Evolutionary conservation across 2,329 filamentous ascomycete genomes (phyloP).

Genomic region (Hymenoscyphus repandus): DNA sequence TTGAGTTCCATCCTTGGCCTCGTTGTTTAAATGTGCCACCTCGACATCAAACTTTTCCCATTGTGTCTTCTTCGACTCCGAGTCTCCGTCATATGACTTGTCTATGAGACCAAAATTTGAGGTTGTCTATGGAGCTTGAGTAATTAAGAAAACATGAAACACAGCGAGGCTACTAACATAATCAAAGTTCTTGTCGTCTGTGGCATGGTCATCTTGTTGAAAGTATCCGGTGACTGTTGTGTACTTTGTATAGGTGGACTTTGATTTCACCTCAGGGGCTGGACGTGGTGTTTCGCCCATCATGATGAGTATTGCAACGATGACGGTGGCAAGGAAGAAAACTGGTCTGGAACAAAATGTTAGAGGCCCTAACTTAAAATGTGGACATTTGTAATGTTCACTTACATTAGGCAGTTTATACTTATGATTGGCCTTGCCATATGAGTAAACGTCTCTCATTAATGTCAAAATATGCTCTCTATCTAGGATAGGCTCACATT

Average conservation of each 20-base stretch:
- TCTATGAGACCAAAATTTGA: slow-evolving; percentile 63
- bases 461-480: neutral
- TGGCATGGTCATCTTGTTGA: slow-evolving; percentile 55
- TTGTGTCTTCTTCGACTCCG: slow-evolving; percentile 41
- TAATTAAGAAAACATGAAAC: neutral
- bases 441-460: neutral
- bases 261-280: neutral
- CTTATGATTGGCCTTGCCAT: neutral
- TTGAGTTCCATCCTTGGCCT: slow-evolving; percentile 37
- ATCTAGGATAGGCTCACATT: too few species aligned
- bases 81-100: slow-evolving; percentile 46
- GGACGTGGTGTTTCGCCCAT: slow-evolving; percentile 20
- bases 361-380: neutral
- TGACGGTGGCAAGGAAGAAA: slow-evolving; percentile 21
- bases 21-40: slow-evolving; percentile 49
- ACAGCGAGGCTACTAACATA: slow-evolving; percentile 45
- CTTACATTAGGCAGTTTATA: slow-evolving; percentile 1
- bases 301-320: slow-evolving; percentile 20
- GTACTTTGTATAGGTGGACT: slow-evolving; percentile 40
- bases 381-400: neutral
- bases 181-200: slow-evolving; percentile 54
- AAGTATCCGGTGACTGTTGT: slow-evolving; percentile 59
- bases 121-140: slow-evolving; percentile 39
- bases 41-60: slow-evolving; percentile 62
- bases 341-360: slow-evolving; percentile 15